phyloP scores from a whole-genome alignment of 495 filamentous ascomycete genomes.

The Thozetella sp. region DNA sequence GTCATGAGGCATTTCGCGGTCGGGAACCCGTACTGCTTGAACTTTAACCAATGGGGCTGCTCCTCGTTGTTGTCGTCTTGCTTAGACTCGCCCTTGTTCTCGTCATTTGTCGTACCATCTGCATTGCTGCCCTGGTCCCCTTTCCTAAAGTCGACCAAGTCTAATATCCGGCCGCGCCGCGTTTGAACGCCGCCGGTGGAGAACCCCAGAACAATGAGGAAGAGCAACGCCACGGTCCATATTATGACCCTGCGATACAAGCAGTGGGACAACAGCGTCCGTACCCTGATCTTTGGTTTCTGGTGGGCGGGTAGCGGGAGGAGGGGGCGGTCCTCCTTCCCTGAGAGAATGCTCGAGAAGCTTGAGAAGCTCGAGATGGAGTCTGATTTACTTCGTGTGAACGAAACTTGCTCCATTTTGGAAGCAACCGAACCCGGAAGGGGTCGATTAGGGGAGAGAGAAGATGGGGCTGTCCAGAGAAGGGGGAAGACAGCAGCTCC shows the following conservation, averaged over 20 bases:
- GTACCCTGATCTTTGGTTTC: constrained; percentile 19
- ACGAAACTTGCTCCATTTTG: constrained; percentile 20
- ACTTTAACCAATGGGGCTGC: constrained; percentile 38
- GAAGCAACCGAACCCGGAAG: not conserved
- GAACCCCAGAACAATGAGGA: constrained; percentile 25
- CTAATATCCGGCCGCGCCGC: constrained; percentile 24
- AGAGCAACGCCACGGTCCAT: constrained; percentile 31
- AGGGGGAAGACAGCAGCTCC: not conserved
- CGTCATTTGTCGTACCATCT: not conserved
- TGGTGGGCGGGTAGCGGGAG: constrained; percentile 12
- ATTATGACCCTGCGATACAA: constrained; percentile 42
- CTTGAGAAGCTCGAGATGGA: constrained; percentile 11
- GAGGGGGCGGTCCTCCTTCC: constrained; percentile 15
- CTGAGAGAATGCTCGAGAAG: constrained; percentile 13
- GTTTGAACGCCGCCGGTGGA: constrained; percentile 17
- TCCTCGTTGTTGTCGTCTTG: constrained; percentile 15
- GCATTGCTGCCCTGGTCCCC: constrained; percentile 9
- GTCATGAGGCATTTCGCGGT: not conserved
- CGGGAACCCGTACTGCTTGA: constrained; percentile 36
- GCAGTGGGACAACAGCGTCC: constrained; percentile 36
- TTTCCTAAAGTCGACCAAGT: constrained; percentile 18
- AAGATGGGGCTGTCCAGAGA: not conserved
- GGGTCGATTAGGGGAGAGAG: not conserved
- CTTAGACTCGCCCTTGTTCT: constrained; percentile 1
- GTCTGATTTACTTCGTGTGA: constrained; percentile 9